Base-by-base conservation (phyloP, 2,329 filamentous ascomycete species). In the Aspergillus flavus region DNA sequence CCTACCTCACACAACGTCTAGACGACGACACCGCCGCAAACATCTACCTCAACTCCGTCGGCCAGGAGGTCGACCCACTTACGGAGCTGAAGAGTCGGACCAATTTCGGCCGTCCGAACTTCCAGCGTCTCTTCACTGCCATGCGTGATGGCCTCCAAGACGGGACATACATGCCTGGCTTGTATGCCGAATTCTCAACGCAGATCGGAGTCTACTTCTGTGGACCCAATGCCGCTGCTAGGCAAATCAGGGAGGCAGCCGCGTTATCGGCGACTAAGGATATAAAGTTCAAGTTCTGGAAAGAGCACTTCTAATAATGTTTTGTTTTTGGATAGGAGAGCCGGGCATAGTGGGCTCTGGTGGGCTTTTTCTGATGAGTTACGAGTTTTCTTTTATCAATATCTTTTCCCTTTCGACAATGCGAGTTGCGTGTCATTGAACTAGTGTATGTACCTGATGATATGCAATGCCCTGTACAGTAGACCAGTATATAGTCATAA, bases 171-270 rank as follows among this genome's bases (percentile, higher is more conserved):
- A 87, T 98, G 72, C 87, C 87, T 59, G 94, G 93, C 1, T 79
- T 97, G 19, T 91, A 96, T 78, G 87, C 87, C 63, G 90, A 86
- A 71, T 84, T 90, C 75, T 86, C 88, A 72, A 96, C 93, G 4
- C 93, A 94, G 43, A 91, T 99, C 14, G 95, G 95, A 80, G 94
- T 99, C 23, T 99, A 99, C 82, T 98, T 98, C 79, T 99, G 95
- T 78, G 95, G 95, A 64, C 94, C 94, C 28, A 95, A 91, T 66
- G 85, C 85, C 68, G 83, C 86, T 80, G 94, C 94, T 7, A 87
- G 93, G 69, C 88, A 92, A 72, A 97, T 99, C 76, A 90, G 91
- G 79, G 87, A 88, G 75, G 94, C 94, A 19, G 91, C 92, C 69
- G 91, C 90, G 73, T 78, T 83, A 59, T 90, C 90, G 19, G 91